Evolutionary conservation across 2,329 filamentous ascomycete genomes (phyloP).

Genomic region (Geosmithia putterillii): DNA sequence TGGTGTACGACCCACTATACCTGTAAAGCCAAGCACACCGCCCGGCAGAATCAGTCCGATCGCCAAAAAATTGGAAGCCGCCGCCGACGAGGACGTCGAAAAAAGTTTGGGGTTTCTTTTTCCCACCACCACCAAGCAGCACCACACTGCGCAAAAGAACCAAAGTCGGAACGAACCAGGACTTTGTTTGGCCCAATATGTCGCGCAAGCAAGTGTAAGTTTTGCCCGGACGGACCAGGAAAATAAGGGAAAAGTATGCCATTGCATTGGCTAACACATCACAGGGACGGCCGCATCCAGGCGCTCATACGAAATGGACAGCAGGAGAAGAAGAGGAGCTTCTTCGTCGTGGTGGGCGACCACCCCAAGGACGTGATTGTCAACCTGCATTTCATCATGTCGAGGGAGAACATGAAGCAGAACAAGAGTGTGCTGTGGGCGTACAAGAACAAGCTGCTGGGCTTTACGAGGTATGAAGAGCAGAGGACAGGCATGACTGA

Average conservation of each 20-base stretch:
- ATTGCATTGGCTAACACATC: constrained; percentile 1
- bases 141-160: not conserved
- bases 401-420: constrained; percentile 78
- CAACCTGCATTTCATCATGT: constrained; percentile 83
- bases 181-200: constrained; percentile 36
- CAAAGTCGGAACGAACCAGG: too few species aligned
- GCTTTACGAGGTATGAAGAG: constrained; percentile 60
- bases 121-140: too few species aligned
- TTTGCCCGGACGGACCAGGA: too few species aligned
- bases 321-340: constrained; percentile 93
- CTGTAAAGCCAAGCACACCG: constrained; percentile 19
- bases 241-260: not conserved
- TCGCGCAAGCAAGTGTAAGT: constrained; percentile 46
- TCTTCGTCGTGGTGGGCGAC: constrained; percentile 91
- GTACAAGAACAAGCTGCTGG: constrained; percentile 94
- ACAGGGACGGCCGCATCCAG: constrained; percentile 77
- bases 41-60: constrained; percentile 21
- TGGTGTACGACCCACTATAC: not conserved
- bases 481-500: too few species aligned
- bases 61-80: constrained; percentile 24
- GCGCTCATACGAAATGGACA: constrained; percentile 85
- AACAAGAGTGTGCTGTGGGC: constrained; percentile 92
- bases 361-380: constrained; percentile 94
- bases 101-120: not conserved
- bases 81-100: not conserved